Conservation (phyloP, 164 flowering plant species). For the Vitis cinerea region DNA sequence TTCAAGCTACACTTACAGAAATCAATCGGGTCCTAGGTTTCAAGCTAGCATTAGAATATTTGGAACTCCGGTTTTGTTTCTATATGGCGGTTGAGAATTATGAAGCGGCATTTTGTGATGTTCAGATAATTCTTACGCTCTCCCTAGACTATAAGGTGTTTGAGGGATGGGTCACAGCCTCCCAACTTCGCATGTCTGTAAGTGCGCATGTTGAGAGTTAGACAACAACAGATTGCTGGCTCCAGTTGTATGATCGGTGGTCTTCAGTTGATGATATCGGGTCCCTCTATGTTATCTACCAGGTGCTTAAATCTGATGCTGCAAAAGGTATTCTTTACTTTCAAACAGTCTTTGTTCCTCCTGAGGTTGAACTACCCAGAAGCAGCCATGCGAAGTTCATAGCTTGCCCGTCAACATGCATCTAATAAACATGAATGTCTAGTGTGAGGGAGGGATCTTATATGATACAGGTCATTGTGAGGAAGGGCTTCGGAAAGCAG, state of each 20-base stretch:
- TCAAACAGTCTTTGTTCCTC: constrained; percentile 96
- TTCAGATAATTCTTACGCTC: constrained; percentile 91
- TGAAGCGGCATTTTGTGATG: too few species aligned
- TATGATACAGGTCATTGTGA: constrained; percentile 95
- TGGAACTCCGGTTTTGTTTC: constrained; percentile 89
- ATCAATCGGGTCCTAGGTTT: constrained; percentile 84
- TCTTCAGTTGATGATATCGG: constrained; percentile 99
- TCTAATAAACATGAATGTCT: constrained; percentile 86
- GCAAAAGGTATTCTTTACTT: constrained; percentile 87
- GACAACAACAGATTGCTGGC: constrained; percentile 98
- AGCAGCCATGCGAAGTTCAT: constrained; percentile 95
- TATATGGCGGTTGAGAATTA: constrained; percentile 83
- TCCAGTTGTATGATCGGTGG: constrained; percentile 92
- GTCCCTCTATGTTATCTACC: constrained; percentile 93
- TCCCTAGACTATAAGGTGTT: constrained; percentile 83
- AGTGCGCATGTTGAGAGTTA: constrained; percentile 90
- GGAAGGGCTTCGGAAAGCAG: constrained; percentile 93
- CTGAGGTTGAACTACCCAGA: constrained; percentile 98
- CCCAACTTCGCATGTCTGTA: constrained; percentile 78
- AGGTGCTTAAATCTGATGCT: constrained; percentile 97
- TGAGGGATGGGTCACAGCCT: constrained; percentile 87
- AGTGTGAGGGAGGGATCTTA: constrained; percentile 98
- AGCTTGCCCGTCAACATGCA: constrained; percentile 88
- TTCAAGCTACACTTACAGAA: constrained; percentile 76
- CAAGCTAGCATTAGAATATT: constrained; percentile 87